Evolutionary conservation across 257 asterid species (phyloP), one percentile per base, ranked within the genome.

Genomic region (Salvia rosmarinus): DNA sequence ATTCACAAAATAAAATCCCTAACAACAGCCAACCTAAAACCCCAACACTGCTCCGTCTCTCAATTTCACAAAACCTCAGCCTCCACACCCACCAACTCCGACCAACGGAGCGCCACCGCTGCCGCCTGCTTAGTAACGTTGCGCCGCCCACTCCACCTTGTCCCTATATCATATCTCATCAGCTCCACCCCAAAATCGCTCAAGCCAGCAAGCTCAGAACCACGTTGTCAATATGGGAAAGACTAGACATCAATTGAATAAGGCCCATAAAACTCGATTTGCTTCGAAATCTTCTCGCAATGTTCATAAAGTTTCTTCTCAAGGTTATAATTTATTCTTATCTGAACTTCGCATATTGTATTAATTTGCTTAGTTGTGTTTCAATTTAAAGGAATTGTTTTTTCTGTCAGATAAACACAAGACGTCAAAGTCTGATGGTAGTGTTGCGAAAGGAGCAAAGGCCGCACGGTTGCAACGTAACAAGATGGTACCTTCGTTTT

Each of bases 251-350:
- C 98, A 93, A 80, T 46, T 78, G 12, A 93, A 93, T 72, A 93
- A 93, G 78, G 72, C 79, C n/a, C 97, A 90, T 43, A 90, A 93
- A 79, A 71, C 95, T 76, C 84, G 97, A 37, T 90, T 86, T 25
- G 90, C 97, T 73, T 87, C 96, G 42, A 95, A 95, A 78, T 89
- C 98, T 4, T 83, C 96, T 34, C 94, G 96, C 68, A 91, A 95
- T 62, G 81, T 80, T 69, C 99, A 95, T 86, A 95, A 87, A 82
- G 44, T 87, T 12, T 82, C 99, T 34, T 55, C 84, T 0, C 76
- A 85, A 86, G 97, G 99, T 94, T 64, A 7, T 13, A 67, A 54
- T 52, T 21, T 7, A 14, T 12, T 60, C 17, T 28, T 60, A 28
- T 52, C n/a, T n/a, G n/a, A n/a, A n/a, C n/a, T n/a, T n/a, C n/a